Evolutionary conservation across 2,329 filamentous ascomycete genomes (phyloP).

Genomic region (Chaetomium olivaceum): DNA sequence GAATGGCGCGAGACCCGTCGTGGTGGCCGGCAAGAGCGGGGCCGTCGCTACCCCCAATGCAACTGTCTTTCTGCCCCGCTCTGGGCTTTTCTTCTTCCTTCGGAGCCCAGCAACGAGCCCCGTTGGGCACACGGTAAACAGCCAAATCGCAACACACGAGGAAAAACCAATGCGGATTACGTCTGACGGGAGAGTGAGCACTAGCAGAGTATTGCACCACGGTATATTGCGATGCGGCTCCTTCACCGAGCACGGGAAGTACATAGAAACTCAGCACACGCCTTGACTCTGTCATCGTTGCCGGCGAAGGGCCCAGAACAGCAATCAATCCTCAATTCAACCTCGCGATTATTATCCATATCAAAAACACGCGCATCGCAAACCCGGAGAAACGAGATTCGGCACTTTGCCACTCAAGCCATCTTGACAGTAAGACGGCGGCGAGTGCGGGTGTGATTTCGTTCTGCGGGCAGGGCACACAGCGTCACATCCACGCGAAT

Average conservation of each 20-base stretch:
- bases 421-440: background rate
- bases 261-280: background rate
- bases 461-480: background rate
- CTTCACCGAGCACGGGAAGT: background rate
- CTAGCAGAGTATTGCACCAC: background rate
- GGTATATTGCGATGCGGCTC: background rate
- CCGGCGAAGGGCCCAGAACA: background rate
- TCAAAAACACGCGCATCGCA: background rate
- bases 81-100: background rate
- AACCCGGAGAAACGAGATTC: background rate
- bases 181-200: background rate
- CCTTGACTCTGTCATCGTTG: background rate
- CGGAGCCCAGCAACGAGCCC: conserved; percentile 2
- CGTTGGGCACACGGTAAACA: background rate
- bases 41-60: conserved; percentile 3
- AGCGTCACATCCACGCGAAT: conserved; percentile 10
- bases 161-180: background rate
- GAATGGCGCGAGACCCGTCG: conserved; percentile 21
- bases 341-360: conserved; percentile 1
- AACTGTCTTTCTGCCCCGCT: conserved; percentile 10
- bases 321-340: background rate
- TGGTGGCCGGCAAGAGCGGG: conserved; percentile 17
- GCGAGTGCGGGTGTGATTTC: conserved; percentile 9
- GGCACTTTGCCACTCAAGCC: conserved; percentile 14
- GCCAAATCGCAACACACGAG: background rate